phyloP scores from a whole-genome alignment of 176 grass and related monocot genomes.

The Ensete ventricosum region DNA sequence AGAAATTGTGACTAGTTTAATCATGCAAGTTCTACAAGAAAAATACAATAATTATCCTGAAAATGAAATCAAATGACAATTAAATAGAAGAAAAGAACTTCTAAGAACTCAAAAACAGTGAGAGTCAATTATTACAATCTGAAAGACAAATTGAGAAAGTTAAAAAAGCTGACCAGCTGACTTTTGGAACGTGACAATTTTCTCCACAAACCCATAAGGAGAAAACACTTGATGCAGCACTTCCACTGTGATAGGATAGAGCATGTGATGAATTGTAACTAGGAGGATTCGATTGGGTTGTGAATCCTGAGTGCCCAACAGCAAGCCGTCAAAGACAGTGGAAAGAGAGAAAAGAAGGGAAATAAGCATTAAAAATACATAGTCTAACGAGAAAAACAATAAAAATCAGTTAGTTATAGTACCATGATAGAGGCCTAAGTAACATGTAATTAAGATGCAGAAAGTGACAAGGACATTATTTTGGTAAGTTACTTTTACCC shows the following conservation, averaged over 20 bases:
- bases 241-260: constrained; percentile 99
- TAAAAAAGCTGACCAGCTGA: constrained; percentile 70
- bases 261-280: constrained; percentile 98
- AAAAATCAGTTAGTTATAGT: constrained; percentile 26
- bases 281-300: constrained; percentile 98
- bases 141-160: constrained; percentile 9
- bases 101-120: background rate
- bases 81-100: background rate
- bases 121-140: background rate
- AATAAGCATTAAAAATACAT: constrained; percentile 36
- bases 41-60: background rate
- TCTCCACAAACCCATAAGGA: constrained; percentile 95
- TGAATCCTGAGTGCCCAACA: constrained; percentile 69
- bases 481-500: too few species aligned
- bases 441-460: background rate
- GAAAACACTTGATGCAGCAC: constrained; percentile 98
- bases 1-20: too few species aligned
- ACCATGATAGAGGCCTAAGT: background rate
- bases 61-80: background rate
- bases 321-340: constrained; percentile 30
- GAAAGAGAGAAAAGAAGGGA: constrained; percentile 38
- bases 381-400: constrained; percentile 35
- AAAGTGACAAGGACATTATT: background rate
- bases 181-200: constrained; percentile 99
- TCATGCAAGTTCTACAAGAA: background rate